Conservation (phyloP, 768 basidiomycete species). For the Lactifluus volemus region DNA sequence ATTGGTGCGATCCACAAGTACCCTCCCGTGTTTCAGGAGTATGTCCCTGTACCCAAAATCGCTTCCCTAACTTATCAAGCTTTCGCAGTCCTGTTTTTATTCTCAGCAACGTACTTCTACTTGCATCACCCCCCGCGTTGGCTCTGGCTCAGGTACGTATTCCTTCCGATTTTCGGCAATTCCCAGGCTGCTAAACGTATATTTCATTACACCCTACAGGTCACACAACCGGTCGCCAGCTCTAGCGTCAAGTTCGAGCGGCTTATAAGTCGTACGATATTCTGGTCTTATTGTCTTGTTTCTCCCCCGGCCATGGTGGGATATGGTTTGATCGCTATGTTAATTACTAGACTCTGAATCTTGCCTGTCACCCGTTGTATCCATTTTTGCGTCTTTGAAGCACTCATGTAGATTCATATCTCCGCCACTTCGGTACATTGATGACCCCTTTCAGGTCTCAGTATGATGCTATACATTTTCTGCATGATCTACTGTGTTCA, state of each 20-base stretch:
- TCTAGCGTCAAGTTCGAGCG: constrained; percentile 86
- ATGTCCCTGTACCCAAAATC: constrained; percentile 27
- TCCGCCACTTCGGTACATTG: background rate
- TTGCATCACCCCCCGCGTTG: constrained; percentile 75
- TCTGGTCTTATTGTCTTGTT: constrained; percentile 85
- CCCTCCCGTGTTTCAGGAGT: constrained; percentile 69
- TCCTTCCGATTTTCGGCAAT: background rate
- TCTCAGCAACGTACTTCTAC: constrained; percentile 72
- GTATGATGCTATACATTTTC: background rate
- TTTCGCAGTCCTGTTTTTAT: constrained; percentile 71
- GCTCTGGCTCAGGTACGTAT: constrained; percentile 47
- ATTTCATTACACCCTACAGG: constrained; percentile 31
- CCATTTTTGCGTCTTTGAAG: background rate
- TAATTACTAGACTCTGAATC: constrained; percentile 44
- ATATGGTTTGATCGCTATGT: constrained; percentile 67
- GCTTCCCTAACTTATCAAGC: constrained; percentile 1
- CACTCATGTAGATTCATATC: background rate
- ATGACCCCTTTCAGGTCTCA: background rate
- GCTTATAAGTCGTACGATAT: constrained; percentile 83
- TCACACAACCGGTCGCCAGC: constrained; percentile 61
- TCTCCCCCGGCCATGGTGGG: constrained; percentile 79
- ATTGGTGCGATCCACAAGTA: constrained; percentile 48
- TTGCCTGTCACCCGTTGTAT: background rate
- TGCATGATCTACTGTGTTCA: background rate
- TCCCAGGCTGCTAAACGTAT: constrained; percentile 25